Evolutionary conservation across 2,329 filamentous ascomycete species (phyloP), one percentile per base, ranked within the genome.

Genomic region (Amesomyces nigricolor): DNA sequence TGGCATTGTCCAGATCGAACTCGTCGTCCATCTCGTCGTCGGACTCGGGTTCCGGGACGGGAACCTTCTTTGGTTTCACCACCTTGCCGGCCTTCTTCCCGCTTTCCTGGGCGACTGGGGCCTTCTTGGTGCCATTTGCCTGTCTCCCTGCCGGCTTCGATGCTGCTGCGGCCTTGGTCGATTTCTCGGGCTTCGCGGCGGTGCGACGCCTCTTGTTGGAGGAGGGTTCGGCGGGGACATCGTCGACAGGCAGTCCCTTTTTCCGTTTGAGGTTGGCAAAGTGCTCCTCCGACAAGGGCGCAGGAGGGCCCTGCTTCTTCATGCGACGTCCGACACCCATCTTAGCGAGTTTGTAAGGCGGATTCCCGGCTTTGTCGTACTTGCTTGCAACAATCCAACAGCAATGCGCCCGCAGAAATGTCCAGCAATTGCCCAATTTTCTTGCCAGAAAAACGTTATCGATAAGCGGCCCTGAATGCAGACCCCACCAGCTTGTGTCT

Each of bases 251-350:
- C 64, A 88, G 78, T 59, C 81, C 83, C 58, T 83, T 83, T 78
- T 97, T 97, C 70, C 91, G 83, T 81, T 97, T 96, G 59, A 86
- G 72, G 68, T 86, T 90, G 49, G 85, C 85, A 65, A 87, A 85
- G 67, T 88, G 83, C 62, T 84, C 82, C 68, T 96, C 89, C 62
- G 94, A 89, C 62, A 96, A 80, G 62, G 87, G 80, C 67, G 87
- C 82, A 52, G 94, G 94, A 62, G 87, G 79, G 54, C 91, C 92
- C 81, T 97, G 94, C 75, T 96, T 96, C 72, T 91, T 89, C 86
- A 96, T 95, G 66, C 91, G 89, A 70, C 91, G 88, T 71, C 91
- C 89, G 60, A 85, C 82, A 77, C 90, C 91, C 91, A 96, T 96
- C 67, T 70, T 83, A 69, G 69, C 62, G 56, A 60, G 54, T 61